Conservation (phyloP, 1,284 basidiomycete species). For the Sparassis latifolia region DNA sequence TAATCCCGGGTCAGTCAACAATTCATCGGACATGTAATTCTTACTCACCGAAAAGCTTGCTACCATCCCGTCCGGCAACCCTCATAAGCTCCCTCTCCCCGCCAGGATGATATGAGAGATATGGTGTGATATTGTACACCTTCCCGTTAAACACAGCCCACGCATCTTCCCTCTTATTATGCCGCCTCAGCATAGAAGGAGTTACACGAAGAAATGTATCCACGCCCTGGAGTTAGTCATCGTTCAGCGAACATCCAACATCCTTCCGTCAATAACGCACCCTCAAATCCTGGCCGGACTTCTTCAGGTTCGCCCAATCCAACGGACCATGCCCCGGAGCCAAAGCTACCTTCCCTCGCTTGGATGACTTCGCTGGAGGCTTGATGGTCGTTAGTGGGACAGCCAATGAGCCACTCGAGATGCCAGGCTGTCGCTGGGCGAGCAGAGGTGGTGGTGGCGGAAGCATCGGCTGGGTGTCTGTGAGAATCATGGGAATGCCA, state of each 20-base stretch:
- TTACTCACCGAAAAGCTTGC: slow-evolving; percentile 82
- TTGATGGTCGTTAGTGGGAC: slow-evolving; percentile 54
- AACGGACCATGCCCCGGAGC: slow-evolving; percentile 89
- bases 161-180: slow-evolving; percentile 82
- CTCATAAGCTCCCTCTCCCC: slow-evolving; percentile 93
- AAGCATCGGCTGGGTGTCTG: slow-evolving; percentile 59
- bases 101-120: slow-evolving; percentile 90
- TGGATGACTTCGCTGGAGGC: slow-evolving; percentile 48
- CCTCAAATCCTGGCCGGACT: slow-evolving; percentile 71
- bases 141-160: slow-evolving; percentile 93
- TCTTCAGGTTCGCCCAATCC: slow-evolving; percentile 90
- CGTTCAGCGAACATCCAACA: neutral
- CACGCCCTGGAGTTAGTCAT: slow-evolving; percentile 41
- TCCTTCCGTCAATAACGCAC: slow-evolving; percentile 34
- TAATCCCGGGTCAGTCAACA: slow-evolving; percentile 6
- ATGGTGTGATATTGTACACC: slow-evolving; percentile 96
- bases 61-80: slow-evolving; percentile 93
- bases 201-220: slow-evolving; percentile 70
- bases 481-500: slow-evolving; percentile 38
- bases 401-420: slow-evolving; percentile 43
- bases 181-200: slow-evolving; percentile 77
- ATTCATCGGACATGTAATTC: neutral
- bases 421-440: slow-evolving; percentile 37
- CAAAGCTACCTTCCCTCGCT: slow-evolving; percentile 78
- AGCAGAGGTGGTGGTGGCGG: slow-evolving; percentile 56